phyloP scores from a whole-genome alignment of 371 early-diverging fungal genomes.

The Nematocida displodere region DNA sequence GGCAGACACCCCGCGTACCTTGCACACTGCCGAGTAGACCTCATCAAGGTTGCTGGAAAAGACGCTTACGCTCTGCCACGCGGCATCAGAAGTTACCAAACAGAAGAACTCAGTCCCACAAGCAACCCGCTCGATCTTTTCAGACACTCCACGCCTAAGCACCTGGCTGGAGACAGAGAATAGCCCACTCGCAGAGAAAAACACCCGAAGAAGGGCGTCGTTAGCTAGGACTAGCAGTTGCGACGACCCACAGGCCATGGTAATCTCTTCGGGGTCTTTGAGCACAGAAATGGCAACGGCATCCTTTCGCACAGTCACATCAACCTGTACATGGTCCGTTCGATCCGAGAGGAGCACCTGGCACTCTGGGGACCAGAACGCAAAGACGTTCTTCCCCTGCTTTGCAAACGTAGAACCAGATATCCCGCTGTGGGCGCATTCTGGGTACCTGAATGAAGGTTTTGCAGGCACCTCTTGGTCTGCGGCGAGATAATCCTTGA shows the following conservation, averaged over 20 bases:
- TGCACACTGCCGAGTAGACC: background rate
- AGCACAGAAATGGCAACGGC: constrained; percentile 1
- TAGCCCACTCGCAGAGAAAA: background rate
- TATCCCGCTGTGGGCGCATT: constrained; percentile 12
- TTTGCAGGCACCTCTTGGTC: too few relatives aligned
- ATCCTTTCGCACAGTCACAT: constrained; percentile 1
- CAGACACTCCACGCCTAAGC: background rate
- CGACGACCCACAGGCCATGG: background rate
- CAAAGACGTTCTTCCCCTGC: background rate
- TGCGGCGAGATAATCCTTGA: too few relatives aligned
- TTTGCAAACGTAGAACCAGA: constrained; percentile 1
- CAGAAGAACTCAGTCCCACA: constrained; percentile 37
- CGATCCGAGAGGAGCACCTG: background rate
- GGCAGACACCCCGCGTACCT: constrained; percentile 3
- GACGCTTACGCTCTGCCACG: background rate
- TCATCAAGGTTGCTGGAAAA: constrained; percentile 2
- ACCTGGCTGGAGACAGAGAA: background rate
- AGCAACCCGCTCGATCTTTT: background rate
- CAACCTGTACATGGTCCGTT: constrained; percentile 17
- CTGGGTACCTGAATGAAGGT: background rate
- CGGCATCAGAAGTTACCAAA: background rate
- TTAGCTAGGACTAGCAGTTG: background rate
- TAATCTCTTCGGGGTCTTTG: background rate
- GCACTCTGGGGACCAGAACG: constrained; percentile 40
- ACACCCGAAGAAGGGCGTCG: background rate